Evolutionary conservation across 345 rosid species (phyloP).

Genomic region (Rubroshorea leprosula): DNA sequence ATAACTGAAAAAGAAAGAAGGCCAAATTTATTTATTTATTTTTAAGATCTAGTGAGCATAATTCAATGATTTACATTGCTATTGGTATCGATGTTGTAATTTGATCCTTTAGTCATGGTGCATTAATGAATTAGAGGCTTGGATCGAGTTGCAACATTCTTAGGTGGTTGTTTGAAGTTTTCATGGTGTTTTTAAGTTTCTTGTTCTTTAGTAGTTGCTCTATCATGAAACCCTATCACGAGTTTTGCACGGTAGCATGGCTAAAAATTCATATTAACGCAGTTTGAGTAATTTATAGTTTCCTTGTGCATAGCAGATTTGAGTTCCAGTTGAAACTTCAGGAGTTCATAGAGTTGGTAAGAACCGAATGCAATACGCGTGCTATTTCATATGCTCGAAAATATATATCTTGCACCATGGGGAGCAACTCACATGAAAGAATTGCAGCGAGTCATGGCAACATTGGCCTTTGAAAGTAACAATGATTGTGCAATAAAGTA

Average conservation of each 20-base stretch:
- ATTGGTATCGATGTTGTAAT: not conserved
- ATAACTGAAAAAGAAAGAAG: not conserved
- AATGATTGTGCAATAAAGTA: constrained; percentile 69
- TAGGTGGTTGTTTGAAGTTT: too few relatives aligned
- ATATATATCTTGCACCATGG: constrained; percentile 84
- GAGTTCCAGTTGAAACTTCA: constrained; percentile 95
- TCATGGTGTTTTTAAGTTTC: too few relatives aligned
- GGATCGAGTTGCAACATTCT: too few relatives aligned
- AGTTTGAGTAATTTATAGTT: too few relatives aligned
- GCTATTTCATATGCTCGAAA: constrained; percentile 82
- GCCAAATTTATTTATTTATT: too few relatives aligned
- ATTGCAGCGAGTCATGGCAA: constrained; percentile 68
- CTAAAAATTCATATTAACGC: too few relatives aligned
- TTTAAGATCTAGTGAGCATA: too few relatives aligned
- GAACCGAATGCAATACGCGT: constrained; percentile 54
- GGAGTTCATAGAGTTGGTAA: constrained; percentile 85
- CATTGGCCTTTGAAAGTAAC: constrained; percentile 78
- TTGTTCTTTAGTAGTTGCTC: too few relatives aligned
- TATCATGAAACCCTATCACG: too few relatives aligned
- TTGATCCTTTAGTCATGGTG: too few relatives aligned
- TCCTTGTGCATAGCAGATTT: constrained; percentile 56
- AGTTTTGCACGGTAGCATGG: too few relatives aligned
- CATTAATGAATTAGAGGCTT: too few relatives aligned
- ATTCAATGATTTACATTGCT: not conserved
- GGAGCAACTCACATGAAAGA: constrained; percentile 83